A percentile compares a stretch with the other conserved stretches of the same genome.
Evolutionary conservation across 495 filamentous ascomycete genomes (phyloP).

Genomic region (Neurospora sp.): DNA sequence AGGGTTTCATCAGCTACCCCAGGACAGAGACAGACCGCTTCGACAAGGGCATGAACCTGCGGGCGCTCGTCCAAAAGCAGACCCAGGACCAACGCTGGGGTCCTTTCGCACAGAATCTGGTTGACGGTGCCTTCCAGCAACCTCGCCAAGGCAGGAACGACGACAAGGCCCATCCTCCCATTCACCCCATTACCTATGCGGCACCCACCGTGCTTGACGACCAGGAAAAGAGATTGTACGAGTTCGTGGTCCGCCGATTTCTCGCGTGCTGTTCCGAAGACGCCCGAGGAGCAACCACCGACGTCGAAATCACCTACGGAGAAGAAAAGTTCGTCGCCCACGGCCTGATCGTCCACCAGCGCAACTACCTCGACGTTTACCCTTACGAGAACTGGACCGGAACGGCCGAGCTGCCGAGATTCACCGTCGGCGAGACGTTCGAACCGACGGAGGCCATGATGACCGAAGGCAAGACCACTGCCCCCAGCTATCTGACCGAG

Average conservation of each 20-base stretch:
- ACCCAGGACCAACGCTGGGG: conserved; percentile 68
- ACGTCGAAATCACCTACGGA: conserved; percentile 77
- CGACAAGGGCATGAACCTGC: conserved; percentile 79
- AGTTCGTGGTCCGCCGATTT: conserved; percentile 90
- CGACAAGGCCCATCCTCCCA: conserved; percentile 94
- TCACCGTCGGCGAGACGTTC: conserved; percentile 67
- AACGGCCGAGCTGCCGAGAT: conserved; percentile 70
- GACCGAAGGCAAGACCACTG: conserved; percentile 72
- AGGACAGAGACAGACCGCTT: conserved; percentile 97
- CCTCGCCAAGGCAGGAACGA: conserved; percentile 79
- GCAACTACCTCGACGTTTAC: conserved; percentile 93
- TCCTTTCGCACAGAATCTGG: conserved; percentile 65
- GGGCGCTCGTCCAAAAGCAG: conserved; percentile 74
- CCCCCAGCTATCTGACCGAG: conserved; percentile 84
- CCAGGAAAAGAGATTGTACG: conserved; percentile 70
- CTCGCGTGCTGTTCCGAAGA: conserved; percentile 95
- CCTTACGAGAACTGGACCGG: conserved; percentile 93
- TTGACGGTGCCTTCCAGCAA: conserved; percentile 68
- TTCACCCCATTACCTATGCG: conserved; percentile 83
- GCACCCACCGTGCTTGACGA: conserved; percentile 50
- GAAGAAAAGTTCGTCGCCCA: conserved; percentile 70
- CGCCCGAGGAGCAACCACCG: conserved; percentile 72
- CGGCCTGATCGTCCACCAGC: conserved; percentile 75
- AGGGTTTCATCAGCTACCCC: conserved; percentile 94
- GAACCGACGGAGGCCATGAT: conserved; percentile 84